Conservation (phyloP, 75 land plant species). For the Sequoiadendron giganteum region DNA sequence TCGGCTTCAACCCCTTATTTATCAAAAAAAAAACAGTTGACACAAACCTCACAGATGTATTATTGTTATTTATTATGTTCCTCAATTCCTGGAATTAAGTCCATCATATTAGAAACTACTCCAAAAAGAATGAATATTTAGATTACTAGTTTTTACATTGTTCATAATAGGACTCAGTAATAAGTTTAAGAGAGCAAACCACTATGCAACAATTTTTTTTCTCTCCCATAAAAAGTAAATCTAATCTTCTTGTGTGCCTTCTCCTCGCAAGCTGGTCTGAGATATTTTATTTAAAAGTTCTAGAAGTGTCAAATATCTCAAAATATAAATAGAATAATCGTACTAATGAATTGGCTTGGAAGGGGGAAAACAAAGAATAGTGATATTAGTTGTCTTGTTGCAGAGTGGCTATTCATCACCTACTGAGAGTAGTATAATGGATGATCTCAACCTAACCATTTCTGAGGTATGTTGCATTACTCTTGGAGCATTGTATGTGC, state of each 20-base stretch:
- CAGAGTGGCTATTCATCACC: conserved; percentile 46
- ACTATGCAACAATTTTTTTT: too few relatives aligned
- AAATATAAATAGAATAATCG: background rate
- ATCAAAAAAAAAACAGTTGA: background rate
- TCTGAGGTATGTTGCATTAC: conserved; percentile 24
- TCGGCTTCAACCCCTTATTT: too few relatives aligned
- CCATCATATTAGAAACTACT: too few relatives aligned
- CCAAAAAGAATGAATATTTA: too few relatives aligned
- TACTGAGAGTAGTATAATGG: conserved; percentile 21
- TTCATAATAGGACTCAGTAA: too few relatives aligned
- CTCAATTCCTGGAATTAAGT: too few relatives aligned
- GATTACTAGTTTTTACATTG: too few relatives aligned
- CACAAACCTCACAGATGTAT: background rate
- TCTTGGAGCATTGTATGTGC: background rate
- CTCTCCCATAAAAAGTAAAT: too few relatives aligned
- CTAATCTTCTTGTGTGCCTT: too few relatives aligned
- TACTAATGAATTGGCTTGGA: background rate
- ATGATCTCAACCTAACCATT: conserved; percentile 36
- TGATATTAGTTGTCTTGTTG: conserved; percentile 8
- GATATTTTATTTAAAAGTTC: background rate
- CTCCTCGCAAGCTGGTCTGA: background rate
- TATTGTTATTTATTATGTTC: background rate
- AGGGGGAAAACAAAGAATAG: background rate
- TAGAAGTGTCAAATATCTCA: background rate
- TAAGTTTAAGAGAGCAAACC: too few relatives aligned